phyloP scores from a whole-genome alignment of 2,329 filamentous ascomycete species.

The Monilinia fructigena region DNA sequence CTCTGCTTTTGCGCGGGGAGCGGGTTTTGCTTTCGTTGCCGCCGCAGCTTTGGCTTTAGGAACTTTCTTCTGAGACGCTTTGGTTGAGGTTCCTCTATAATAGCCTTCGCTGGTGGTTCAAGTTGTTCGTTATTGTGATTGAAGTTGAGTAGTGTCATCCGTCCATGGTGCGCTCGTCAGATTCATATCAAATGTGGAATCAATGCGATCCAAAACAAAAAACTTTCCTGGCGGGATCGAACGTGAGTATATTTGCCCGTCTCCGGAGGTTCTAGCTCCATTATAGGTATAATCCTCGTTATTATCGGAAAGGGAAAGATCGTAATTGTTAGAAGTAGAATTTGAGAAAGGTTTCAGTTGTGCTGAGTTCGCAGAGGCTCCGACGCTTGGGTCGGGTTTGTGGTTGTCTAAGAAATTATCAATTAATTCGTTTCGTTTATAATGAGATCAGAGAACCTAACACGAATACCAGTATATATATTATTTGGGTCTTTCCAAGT shows the following conservation, averaged over 20 bases:
- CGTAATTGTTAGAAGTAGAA: conserved; percentile 44
- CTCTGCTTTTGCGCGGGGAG: conserved; percentile 37
- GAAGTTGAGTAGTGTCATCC: conserved; percentile 60
- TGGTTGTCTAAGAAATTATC: conserved; percentile 54
- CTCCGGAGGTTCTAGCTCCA: conserved; percentile 56
- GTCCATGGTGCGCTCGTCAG: conserved; percentile 67
- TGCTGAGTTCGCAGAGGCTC: conserved; percentile 45
- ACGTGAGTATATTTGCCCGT: conserved; percentile 66
- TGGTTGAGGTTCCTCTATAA: conserved; percentile 19
- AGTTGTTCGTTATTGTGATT: conserved; percentile 69
- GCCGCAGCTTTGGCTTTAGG: conserved; percentile 36
- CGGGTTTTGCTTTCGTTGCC: conserved; percentile 36
- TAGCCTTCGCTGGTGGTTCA: conserved; percentile 18
- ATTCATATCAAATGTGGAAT: conserved; percentile 87
- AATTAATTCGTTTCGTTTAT: conserved; percentile 21
- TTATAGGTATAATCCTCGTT: conserved; percentile 57
- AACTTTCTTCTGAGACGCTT: conserved; percentile 32
- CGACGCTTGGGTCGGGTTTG: conserved; percentile 54
- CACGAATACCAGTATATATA: conserved; percentile 61
- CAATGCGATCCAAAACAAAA: conserved; percentile 82
- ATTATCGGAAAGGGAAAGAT: conserved; percentile 53
- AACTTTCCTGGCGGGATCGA: conserved; percentile 69
- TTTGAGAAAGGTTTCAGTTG: conserved; percentile 51
- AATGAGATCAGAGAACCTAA: conserved; percentile 44
- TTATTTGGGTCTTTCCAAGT: conserved; percentile 56